A percentile compares a stretch with the other conserved stretches of the same genome.
Evolutionary conservation across 495 filamentous ascomycete species (phyloP).

Genomic region (Xylaria palmicola): DNA sequence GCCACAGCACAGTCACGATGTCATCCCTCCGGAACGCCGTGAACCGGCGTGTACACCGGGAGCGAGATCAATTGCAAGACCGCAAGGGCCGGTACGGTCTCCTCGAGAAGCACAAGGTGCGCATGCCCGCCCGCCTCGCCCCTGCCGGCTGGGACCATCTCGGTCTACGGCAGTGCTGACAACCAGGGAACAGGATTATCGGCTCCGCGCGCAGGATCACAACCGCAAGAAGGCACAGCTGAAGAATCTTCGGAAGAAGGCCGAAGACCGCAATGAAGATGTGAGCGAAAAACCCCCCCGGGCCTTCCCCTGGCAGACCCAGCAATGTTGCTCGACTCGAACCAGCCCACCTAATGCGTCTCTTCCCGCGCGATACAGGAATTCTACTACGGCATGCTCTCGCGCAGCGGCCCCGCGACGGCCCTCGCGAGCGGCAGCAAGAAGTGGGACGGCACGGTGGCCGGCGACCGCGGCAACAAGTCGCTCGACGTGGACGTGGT

Average conservation of each 20-base stretch:
- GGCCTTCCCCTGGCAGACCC: neutral
- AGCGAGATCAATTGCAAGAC: constrained; percentile 78
- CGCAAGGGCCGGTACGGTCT: constrained; percentile 28
- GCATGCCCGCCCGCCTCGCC: neutral
- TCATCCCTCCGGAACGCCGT: constrained; percentile 82
- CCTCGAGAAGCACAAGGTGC: constrained; percentile 37
- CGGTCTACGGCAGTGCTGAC: neutral
- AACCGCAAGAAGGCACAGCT: constrained; percentile 80
- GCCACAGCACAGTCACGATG: constrained; percentile 51
- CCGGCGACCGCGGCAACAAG: constrained; percentile 63
- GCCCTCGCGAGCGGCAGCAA: constrained; percentile 39
- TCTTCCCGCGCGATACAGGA: constrained; percentile 7
- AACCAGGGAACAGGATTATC: constrained; percentile 69
- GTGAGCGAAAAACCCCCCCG: constrained; percentile 42
- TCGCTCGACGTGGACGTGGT: constrained; percentile 67
- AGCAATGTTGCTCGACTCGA: neutral
- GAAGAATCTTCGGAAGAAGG: constrained; percentile 76
- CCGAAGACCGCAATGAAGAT: constrained; percentile 85
- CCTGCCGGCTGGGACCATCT: neutral
- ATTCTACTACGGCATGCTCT: constrained; percentile 91
- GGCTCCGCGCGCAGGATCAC: constrained; percentile 84
- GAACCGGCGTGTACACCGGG: constrained; percentile 66
- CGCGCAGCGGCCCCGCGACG: constrained; percentile 43
- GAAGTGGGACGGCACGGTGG: constrained; percentile 49
- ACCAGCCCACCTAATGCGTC: neutral